A percentile compares a stretch with the other conserved stretches of the same genome.
phyloP scores from a whole-genome alignment of 2,329 filamentous ascomycete genomes.

The Endoconidiophora polonica region DNA sequence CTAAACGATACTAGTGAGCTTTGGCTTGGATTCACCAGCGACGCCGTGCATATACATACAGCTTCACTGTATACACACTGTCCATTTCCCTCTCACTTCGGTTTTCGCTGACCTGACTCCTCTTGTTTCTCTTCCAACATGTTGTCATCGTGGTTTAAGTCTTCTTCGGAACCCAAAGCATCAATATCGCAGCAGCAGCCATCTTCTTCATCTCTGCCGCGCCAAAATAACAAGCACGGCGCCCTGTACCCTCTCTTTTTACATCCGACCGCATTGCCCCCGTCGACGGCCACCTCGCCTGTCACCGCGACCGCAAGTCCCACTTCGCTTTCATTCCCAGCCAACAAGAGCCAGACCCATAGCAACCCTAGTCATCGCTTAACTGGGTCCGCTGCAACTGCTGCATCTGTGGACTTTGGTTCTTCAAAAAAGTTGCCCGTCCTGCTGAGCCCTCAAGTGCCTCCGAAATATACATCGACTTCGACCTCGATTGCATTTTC shows the following conservation, averaged over 20 bases:
- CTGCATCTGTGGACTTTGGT: no score
- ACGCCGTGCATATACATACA: not conserved
- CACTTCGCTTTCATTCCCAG: not conserved
- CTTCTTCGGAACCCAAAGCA: not conserved
- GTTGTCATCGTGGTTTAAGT: slow-evolving; percentile 4
- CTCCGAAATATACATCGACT: no score
- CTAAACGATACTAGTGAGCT: slow-evolving; percentile 7
- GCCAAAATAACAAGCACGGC: no score
- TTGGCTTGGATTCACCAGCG: not conserved
- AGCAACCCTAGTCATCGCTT: slow-evolving; percentile 8
- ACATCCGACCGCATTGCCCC: no score
- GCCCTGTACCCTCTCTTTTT: no score
- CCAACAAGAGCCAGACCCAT: not conserved
- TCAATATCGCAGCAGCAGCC: not conserved
- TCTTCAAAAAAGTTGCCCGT: slow-evolving; percentile 6
- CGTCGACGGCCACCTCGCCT: not conserved
- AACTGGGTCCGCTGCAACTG: slow-evolving; percentile 3
- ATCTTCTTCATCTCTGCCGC: not conserved
- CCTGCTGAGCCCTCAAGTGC: no score
- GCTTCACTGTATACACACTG: not conserved
- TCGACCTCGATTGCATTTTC: no score
- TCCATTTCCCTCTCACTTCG: slow-evolving; percentile 1
- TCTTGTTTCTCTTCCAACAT: slow-evolving; percentile 5
- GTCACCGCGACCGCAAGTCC: slow-evolving; percentile 7
- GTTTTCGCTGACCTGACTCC: slow-evolving; percentile 3